These are phyloP conservation scores for Tolypocladium inflatum DNA, from an alignment of 2,329 filamentous ascomycete species.

Conservation along the genomic window DNA sequence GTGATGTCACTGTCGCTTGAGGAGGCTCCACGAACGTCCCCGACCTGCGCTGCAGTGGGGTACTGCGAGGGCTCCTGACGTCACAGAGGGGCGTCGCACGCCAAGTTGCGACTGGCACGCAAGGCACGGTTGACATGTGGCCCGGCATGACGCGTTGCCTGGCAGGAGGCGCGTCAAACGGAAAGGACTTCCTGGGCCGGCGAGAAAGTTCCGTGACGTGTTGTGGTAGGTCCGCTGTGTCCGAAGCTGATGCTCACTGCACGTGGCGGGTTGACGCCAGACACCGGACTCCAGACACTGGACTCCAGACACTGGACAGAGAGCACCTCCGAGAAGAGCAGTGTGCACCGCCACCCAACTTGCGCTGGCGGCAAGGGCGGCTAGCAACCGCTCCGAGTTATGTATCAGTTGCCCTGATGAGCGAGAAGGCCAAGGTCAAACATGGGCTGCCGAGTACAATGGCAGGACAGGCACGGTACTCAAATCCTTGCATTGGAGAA, in stretches of 20 bases:
- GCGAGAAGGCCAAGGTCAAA: neutral
- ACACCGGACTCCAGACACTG: neutral
- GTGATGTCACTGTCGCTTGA: conserved; percentile 1
- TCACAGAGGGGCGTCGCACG: neutral
- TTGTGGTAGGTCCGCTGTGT: neutral
- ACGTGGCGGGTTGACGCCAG: neutral
- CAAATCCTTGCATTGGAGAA: neutral
- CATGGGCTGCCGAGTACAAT: neutral
- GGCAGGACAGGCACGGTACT: neutral
- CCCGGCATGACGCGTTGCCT: neutral
- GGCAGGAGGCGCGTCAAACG: neutral
- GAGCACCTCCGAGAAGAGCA: too few relatives aligned
- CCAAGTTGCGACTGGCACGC: neutral
- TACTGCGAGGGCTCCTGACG: neutral
- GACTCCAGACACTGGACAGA: too few relatives aligned
- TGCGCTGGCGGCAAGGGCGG: neutral
- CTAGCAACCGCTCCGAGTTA: neutral
- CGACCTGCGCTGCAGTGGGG: neutral
- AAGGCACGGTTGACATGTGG: neutral
- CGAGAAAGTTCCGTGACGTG: neutral
- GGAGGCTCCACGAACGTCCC: neutral
- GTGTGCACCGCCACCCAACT: neutral
- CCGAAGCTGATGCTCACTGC: neutral
- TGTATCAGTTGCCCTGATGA: neutral
- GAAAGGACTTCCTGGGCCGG: too few relatives aligned